These are phyloP conservation scores for Claviceps pazoutovae DNA, from an alignment of 2,329 filamentous ascomycete species.

Conservation along the genomic window DNA sequence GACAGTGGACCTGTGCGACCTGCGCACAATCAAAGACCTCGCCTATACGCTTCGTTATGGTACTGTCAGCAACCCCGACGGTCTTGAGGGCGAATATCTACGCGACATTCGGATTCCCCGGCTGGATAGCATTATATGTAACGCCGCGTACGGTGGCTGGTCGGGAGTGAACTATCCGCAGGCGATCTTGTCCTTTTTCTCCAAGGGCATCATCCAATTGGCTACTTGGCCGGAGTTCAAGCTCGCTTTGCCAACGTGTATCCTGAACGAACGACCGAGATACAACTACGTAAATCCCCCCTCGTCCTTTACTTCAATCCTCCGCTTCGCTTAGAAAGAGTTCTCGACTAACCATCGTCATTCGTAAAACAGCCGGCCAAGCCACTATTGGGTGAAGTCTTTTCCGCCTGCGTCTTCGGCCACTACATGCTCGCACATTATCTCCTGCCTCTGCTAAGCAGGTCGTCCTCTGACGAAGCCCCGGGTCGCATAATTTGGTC, in stretches of 20 bases:
- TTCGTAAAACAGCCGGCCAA: constrained; percentile 28
- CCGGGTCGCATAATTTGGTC: constrained; percentile 73
- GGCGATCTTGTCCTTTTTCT: constrained; percentile 41
- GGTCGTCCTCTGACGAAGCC: constrained; percentile 24
- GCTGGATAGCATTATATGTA: constrained; percentile 68
- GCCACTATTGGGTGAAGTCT: constrained; percentile 63
- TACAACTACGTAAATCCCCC: constrained; percentile 20
- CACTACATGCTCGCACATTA: constrained; percentile 83
- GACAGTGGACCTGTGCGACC: constrained; percentile 46
- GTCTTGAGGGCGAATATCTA: constrained; percentile 22
- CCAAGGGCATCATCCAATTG: constrained; percentile 46
- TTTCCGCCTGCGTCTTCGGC: constrained; percentile 86
- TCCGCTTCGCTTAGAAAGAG: neutral
- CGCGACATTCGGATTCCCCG: constrained; percentile 44
- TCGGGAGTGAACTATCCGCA: constrained; percentile 56
- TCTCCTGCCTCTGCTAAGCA: constrained; percentile 58
- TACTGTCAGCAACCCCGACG: constrained; percentile 31
- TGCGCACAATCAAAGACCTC: constrained; percentile 34
- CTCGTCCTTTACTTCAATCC: neutral
- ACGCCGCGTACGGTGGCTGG: constrained; percentile 84
- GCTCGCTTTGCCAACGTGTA: constrained; percentile 35
- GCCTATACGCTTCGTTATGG: constrained; percentile 32
- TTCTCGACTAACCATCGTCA: no score
- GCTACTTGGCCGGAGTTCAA: constrained; percentile 73
- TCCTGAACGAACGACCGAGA: constrained; percentile 25